These are phyloP conservation scores for Aurantiochytrium sp. DNA, from an alignment of 108 stramenopile species.

Conservation along the genomic window DNA sequence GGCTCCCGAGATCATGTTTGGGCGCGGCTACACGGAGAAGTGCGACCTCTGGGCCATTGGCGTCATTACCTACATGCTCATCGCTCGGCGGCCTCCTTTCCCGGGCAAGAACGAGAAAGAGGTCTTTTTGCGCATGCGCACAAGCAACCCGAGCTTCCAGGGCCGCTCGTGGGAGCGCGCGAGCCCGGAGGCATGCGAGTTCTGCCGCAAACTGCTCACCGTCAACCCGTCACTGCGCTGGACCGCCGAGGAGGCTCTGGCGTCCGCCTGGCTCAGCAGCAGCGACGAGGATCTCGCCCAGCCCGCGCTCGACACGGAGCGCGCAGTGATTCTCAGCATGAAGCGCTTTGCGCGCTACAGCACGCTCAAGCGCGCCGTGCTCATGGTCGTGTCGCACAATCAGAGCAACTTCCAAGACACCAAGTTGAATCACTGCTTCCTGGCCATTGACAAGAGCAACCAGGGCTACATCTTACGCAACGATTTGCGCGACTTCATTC, in stretches of 20 bases:
- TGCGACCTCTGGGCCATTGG: conserved; percentile 58
- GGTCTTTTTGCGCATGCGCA: conserved; percentile 33
- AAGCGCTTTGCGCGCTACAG: conserved; percentile 41
- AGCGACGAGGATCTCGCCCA: background rate
- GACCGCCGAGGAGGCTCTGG: conserved; percentile 40
- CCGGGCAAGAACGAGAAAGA: conserved; percentile 44
- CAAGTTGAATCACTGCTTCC: background rate
- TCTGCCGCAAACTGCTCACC: conserved; percentile 34
- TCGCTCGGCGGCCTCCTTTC: conserved; percentile 56
- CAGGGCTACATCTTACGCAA: background rate
- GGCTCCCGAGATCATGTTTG: conserved; percentile 43
- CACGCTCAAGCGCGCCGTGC: conserved; percentile 34
- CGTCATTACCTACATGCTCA: conserved; percentile 53
- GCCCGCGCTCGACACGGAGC: conserved; percentile 24
- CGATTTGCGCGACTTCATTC: background rate
- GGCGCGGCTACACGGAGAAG: conserved; percentile 49
- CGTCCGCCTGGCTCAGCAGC: background rate
- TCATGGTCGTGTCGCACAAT: conserved; percentile 50
- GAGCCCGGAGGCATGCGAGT: conserved; percentile 36
- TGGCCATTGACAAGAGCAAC: background rate
- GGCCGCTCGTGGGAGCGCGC: conserved; percentile 35
- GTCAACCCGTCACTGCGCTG: conserved; percentile 39
- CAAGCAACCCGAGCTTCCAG: conserved; percentile 20
- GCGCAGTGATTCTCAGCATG: conserved; percentile 39
- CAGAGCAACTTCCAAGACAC: background rate